Conservation (phyloP, 2,329 filamentous ascomycete species). For the Fusarium drepaniforme region DNA sequence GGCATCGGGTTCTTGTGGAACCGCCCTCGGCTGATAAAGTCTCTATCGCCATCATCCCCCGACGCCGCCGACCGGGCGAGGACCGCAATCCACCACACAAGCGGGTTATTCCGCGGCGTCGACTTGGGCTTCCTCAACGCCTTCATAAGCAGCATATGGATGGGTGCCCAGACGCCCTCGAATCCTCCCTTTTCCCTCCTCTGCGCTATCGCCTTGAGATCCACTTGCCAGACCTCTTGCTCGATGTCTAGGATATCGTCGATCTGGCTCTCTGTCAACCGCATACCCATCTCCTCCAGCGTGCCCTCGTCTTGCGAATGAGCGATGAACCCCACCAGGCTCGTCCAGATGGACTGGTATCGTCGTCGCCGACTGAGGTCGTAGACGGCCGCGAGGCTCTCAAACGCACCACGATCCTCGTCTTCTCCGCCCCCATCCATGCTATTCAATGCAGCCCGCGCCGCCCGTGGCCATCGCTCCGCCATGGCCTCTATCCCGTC, state of each 20-base stretch:
- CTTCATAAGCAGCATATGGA: not conserved
- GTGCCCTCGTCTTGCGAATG: not conserved
- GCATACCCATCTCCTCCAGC: constrained; percentile 1
- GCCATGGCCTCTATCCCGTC: constrained; percentile 4
- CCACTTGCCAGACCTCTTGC: not conserved
- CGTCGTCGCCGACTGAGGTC: not conserved
- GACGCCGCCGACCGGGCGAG: not conserved
- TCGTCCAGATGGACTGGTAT: constrained; percentile 3
- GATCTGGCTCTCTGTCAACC: not conserved
- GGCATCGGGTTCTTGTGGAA: constrained; percentile 1
- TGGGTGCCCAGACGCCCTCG: not conserved
- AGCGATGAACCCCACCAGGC: not conserved
- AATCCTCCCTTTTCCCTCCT: not conserved
- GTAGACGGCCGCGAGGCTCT: constrained; percentile 2
- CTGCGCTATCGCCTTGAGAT: not conserved
- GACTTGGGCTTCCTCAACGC: not conserved
- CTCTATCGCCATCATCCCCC: not conserved
- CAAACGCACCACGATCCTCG: not conserved
- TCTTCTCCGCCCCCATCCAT: not conserved
- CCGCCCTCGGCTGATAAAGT: constrained; percentile 1
- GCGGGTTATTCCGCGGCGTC: not conserved
- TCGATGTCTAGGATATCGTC: not conserved
- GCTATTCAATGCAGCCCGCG: not conserved
- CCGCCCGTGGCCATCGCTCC: not conserved
- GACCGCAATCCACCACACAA: not conserved